Evolutionary conservation across 345 rosid genomes (phyloP).

Genomic region (Eucalyptus cloeziana): DNA sequence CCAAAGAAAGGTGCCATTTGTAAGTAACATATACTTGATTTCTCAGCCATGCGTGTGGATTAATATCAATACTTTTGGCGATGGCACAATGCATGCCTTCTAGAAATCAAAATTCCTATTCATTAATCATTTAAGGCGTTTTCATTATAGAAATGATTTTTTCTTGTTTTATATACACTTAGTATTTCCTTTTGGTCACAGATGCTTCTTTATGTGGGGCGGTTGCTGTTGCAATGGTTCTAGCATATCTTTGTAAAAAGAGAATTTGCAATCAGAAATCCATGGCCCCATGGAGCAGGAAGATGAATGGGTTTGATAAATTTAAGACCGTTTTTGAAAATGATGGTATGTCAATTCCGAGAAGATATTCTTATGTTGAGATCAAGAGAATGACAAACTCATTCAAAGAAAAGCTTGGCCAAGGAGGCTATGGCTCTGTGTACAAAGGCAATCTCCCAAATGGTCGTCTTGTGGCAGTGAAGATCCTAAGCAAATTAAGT

Average conservation of each 20-base stretch:
- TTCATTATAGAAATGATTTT: not conserved
- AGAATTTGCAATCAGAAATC: not conserved
- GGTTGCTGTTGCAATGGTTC: not conserved
- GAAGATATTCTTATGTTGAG: constrained; percentile 4
- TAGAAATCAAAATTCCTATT: not conserved
- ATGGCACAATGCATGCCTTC: not conserved
- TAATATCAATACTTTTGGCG: not conserved
- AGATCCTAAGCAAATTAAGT: constrained; percentile 12
- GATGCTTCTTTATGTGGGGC: not conserved
- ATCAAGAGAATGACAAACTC: constrained; percentile 15
- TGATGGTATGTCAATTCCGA: not conserved
- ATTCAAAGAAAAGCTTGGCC: constrained; percentile 6
- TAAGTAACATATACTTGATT: not conserved
- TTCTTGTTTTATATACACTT: not conserved
- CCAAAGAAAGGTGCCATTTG: not conserved
- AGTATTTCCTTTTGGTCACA: not conserved
- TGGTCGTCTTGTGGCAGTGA: constrained; percentile 21
- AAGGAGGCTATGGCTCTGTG: constrained; percentile 16
- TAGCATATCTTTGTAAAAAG: not conserved
- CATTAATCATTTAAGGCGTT: not conserved
- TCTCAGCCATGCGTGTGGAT: not conserved
- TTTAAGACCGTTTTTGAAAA: not conserved
- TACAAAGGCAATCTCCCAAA: constrained; percentile 11
- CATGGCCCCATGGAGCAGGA: not conserved
- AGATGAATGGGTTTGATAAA: not conserved